These are phyloP conservation scores for Ophiobolus disseminans DNA, from an alignment of 2,329 filamentous ascomycete genomes.

Conservation along the genomic window DNA sequence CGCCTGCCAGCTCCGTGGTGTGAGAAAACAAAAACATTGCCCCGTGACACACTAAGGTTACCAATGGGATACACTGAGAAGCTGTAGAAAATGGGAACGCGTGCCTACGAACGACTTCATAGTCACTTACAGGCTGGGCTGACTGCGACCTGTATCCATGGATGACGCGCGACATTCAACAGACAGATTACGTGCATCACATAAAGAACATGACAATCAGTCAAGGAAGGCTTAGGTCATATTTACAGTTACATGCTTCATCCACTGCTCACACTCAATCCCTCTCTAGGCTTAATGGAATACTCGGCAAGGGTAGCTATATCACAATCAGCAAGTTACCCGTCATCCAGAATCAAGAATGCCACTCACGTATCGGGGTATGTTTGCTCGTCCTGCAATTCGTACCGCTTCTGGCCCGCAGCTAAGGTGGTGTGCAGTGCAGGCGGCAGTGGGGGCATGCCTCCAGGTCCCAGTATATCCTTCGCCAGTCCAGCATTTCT, in stretches of 20 bases:
- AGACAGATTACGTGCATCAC: constrained; percentile 7
- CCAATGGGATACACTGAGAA: too few relatives aligned
- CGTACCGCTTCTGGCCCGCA: constrained; percentile 71
- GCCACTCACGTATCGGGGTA: constrained; percentile 60
- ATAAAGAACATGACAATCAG: constrained; percentile 3
- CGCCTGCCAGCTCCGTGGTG: constrained; percentile 7
- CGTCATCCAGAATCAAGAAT: neutral
- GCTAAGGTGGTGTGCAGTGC: constrained; percentile 64
- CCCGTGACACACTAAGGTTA: neutral
- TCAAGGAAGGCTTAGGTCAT: constrained; percentile 23
- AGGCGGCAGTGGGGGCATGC: constrained; percentile 85
- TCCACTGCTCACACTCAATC: constrained; percentile 13
- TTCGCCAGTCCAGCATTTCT: constrained; percentile 63
- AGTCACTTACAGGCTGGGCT: too few relatives aligned
- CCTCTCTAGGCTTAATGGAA: constrained; percentile 32
- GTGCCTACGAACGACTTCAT: too few relatives aligned
- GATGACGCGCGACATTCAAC: too few relatives aligned
- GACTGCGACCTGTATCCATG: too few relatives aligned
- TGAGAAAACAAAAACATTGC: neutral
- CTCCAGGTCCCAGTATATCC: constrained; percentile 73
- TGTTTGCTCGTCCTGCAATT: constrained; percentile 71
- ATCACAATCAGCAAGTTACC: constrained; percentile 13
- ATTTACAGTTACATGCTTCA: constrained; percentile 37
- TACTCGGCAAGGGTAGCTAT: constrained; percentile 55
- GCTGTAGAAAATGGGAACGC: too few relatives aligned